Conservation (phyloP, 2,329 filamentous ascomycete species). For the Penicillium sp. region DNA sequence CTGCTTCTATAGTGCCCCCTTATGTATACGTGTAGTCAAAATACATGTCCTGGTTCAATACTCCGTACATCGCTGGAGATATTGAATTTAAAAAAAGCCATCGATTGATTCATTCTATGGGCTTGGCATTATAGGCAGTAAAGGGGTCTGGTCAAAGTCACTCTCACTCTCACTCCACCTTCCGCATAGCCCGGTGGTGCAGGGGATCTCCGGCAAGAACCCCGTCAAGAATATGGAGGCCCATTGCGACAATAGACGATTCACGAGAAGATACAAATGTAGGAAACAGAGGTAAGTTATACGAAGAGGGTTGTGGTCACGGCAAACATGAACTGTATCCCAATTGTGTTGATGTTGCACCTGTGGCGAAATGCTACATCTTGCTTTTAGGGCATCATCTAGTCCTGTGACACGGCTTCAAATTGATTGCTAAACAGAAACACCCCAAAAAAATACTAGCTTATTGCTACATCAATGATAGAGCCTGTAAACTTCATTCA, state of each 20-base stretch:
- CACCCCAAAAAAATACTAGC: not conserved
- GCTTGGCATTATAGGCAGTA: not conserved
- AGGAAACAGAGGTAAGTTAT: not conserved
- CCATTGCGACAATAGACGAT: not conserved
- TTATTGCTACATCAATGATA: not conserved
- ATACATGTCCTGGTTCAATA: not conserved
- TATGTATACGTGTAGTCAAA: not conserved
- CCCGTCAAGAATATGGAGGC: not conserved
- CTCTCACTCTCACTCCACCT: not conserved
- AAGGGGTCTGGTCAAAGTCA: not conserved
- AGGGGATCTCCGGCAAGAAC: not conserved
- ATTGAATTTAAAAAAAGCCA: not conserved
- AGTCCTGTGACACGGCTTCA: not conserved
- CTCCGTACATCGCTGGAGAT: not conserved
- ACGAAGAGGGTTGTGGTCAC: not conserved
- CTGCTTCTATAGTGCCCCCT: not conserved
- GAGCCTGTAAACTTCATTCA: slow-evolving; percentile 16
- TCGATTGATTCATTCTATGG: not conserved
- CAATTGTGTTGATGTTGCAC: not conserved
- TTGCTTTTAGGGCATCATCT: not conserved
- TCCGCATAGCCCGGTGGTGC: not conserved
- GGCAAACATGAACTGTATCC: not conserved
- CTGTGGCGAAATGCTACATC: not conserved
- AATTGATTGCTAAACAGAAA: not conserved
- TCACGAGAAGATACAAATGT: not conserved